Percentiles rank a stretch among this genome's conserved stretches.
phyloP scores from a whole-genome alignment of 495 filamentous ascomycete genomes.

The Pseudotulostoma volvatum region DNA sequence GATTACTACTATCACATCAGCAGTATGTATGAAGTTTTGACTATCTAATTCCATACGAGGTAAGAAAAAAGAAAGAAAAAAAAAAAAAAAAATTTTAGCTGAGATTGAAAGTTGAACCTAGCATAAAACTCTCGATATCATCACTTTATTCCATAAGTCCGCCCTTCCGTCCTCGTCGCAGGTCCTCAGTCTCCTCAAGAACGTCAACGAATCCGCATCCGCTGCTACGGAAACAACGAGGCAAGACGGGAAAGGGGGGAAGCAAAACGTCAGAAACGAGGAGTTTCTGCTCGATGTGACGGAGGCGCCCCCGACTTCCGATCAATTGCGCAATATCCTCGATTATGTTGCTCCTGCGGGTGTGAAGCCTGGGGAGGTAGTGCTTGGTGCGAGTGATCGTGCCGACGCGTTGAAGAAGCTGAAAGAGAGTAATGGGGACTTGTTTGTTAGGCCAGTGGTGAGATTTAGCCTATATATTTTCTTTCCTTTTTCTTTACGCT shows the following conservation, averaged over 20 bases:
- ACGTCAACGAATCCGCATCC: conserved; percentile 40
- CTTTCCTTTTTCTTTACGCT: background rate
- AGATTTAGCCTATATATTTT: conserved; percentile 10
- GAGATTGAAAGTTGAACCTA: conserved; percentile 16
- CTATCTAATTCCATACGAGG: no score
- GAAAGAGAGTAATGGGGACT: conserved; percentile 32
- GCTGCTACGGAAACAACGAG: conserved; percentile 41
- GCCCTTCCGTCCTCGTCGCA: conserved; percentile 44
- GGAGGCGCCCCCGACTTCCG: conserved; percentile 59
- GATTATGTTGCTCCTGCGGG: conserved; percentile 55
- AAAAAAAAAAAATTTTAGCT: no score
- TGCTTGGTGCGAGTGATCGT: conserved; percentile 53
- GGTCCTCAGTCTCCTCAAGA: conserved; percentile 56
- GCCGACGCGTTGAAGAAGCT: conserved; percentile 66
- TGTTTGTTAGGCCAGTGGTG: conserved; percentile 59
- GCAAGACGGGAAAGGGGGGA: conserved; percentile 43
- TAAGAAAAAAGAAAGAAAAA: no score
- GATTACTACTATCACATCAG: no score
- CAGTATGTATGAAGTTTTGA: no score
- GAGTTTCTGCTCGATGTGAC: conserved; percentile 80
- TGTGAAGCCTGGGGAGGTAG: conserved; percentile 32
- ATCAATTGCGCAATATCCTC: conserved; percentile 75
- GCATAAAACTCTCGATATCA: conserved; percentile 74
- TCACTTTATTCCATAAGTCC: conserved; percentile 90
- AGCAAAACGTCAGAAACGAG: conserved; percentile 23